A percentile compares a stretch with the other conserved stretches of the same genome.
These are phyloP conservation scores for Mrakia hoshinonis DNA, from an alignment of 768 basidiomycete species.

Conservation along the genomic window DNA sequence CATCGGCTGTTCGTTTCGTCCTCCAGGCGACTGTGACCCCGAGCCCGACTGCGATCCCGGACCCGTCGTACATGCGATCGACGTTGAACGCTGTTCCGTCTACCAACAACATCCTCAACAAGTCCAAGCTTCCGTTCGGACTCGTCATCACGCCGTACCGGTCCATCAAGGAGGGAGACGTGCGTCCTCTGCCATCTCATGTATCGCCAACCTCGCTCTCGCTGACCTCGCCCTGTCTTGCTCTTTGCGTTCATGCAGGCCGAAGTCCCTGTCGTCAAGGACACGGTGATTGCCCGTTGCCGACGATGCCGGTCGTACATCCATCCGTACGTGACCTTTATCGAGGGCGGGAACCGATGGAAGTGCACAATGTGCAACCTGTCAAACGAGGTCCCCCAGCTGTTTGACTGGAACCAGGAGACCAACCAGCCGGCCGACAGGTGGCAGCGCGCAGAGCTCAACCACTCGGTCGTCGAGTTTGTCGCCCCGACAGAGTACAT, in stretches of 20 bases:
- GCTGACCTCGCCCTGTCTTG: neutral
- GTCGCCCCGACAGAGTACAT: constrained; percentile 98
- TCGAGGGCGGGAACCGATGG: constrained; percentile 98
- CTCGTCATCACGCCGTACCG: constrained; percentile 86
- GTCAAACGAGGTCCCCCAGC: constrained; percentile 94
- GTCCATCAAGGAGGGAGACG: constrained; percentile 58
- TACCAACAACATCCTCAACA: constrained; percentile 72
- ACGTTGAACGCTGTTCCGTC: constrained; percentile 91
- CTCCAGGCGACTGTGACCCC: constrained; percentile 59
- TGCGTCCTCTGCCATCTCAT: constrained; percentile 34
- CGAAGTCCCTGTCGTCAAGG: constrained; percentile 77
- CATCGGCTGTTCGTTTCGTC: neutral
- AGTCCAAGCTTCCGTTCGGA: constrained; percentile 82
- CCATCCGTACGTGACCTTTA: constrained; percentile 94
- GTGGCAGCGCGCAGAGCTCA: constrained; percentile 88
- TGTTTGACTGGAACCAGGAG: constrained; percentile 96
- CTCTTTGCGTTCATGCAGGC: constrained; percentile 45
- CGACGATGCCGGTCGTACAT: constrained; percentile 93
- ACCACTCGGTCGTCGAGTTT: constrained; percentile 87
- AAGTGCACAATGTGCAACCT: constrained; percentile 98
- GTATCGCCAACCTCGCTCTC: neutral
- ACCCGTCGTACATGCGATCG: constrained; percentile 80
- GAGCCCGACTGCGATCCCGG: constrained; percentile 69
- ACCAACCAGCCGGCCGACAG: constrained; percentile 90
- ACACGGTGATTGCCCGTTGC: constrained; percentile 92